These are phyloP conservation scores for Diaporthe destruens DNA, from an alignment of 2,329 filamentous ascomycete genomes.

Conservation along the genomic window DNA sequence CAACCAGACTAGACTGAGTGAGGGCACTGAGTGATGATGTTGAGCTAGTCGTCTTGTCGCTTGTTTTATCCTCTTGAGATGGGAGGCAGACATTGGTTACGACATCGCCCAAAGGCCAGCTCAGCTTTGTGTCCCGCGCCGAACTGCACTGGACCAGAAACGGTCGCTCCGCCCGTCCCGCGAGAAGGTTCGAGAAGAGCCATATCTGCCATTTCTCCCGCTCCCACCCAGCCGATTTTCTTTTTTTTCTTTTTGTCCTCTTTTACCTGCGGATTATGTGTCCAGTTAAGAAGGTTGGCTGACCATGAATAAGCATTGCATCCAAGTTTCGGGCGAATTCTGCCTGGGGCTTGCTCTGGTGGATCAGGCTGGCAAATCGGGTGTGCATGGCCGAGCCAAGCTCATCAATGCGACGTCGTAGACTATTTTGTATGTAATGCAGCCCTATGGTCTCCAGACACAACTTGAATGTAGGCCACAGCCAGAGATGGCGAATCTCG, in stretches of 20 bases:
- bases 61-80: background rate
- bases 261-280: background rate
- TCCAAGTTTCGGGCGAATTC: background rate
- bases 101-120: constrained; percentile 17
- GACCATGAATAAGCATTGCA: background rate
- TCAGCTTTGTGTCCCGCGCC: constrained; percentile 15
- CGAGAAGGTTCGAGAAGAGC: constrained; percentile 31
- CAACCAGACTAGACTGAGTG: background rate
- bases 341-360: background rate
- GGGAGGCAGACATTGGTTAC: background rate
- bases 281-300: background rate
- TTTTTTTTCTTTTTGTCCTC: too few species aligned
- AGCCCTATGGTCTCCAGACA: too few species aligned
- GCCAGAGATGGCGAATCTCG: background rate
- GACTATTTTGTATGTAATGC: too few species aligned
- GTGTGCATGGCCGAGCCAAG: constrained; percentile 6
- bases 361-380: constrained; percentile 1
- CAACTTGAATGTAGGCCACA: too few species aligned
- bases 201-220: background rate
- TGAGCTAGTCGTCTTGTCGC: background rate
- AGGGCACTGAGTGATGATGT: background rate
- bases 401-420: background rate
- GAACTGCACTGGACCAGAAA: background rate
- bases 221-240: background rate
- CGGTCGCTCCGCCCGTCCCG: background rate